A percentile compares a stretch with the other conserved stretches of the same genome.
phyloP scores from a whole-genome alignment of 768 basidiomycete genomes.

The Russula dissimulans region DNA sequence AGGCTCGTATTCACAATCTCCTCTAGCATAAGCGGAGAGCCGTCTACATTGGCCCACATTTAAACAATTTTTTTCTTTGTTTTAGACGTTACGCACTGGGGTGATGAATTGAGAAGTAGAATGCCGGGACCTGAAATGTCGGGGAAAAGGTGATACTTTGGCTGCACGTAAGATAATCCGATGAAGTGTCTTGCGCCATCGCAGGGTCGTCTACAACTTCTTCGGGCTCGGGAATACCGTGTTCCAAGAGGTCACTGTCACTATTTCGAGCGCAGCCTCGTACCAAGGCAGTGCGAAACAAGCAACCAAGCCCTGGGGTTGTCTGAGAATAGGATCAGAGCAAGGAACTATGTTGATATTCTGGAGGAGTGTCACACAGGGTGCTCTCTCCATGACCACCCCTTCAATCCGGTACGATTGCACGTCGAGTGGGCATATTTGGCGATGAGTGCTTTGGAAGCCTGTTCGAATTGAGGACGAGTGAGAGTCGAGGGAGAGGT shows the following conservation, averaged over 20 bases:
- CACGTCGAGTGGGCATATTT: conserved; percentile 19
- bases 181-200: conserved; percentile 32
- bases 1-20: conserved; percentile 50
- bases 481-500: conserved; percentile 38
- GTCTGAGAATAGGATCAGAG: conserved; percentile 20
- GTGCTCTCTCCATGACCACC: conserved; percentile 59
- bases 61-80: conserved; percentile 5
- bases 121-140: conserved; percentile 72
- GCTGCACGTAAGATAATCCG: conserved; percentile 33
- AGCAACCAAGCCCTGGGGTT: conserved; percentile 25
- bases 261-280: not conserved
- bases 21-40: conserved; percentile 47
- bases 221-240: conserved; percentile 14
- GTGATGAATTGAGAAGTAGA: conserved; percentile 70
- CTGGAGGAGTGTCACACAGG: conserved; percentile 31
- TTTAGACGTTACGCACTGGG: conserved; percentile 43
- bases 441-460: conserved; percentile 44
- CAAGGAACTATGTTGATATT: not conserved
- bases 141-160: conserved; percentile 72
- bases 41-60: conserved; percentile 38
- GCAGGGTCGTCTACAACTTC: conserved; percentile 21
- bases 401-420: conserved; percentile 20
- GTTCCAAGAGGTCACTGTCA: not conserved
- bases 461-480: conserved; percentile 49
- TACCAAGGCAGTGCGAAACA: conserved; percentile 23